Conservation (phyloP, 106 monocot species). For the Acanthochlamys bracteata region DNA sequence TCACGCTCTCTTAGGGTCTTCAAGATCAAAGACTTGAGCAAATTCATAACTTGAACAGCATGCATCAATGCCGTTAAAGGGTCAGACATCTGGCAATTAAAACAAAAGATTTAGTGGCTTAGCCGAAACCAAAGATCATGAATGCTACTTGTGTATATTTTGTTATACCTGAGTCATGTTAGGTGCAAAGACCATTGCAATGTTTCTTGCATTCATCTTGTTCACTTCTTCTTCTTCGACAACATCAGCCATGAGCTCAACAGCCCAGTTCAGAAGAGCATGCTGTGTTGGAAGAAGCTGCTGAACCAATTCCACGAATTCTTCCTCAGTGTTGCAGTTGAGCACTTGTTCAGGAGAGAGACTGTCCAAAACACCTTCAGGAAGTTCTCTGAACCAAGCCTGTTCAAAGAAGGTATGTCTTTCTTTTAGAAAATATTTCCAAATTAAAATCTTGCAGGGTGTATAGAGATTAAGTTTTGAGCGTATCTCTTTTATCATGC, state of each 20-base stretch:
- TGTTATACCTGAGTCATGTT: constrained; percentile 98
- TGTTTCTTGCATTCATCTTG: constrained; percentile 98
- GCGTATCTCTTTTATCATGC: no score
- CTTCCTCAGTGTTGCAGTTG: constrained; percentile 76
- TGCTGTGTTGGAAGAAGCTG: constrained; percentile 58
- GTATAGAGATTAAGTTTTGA: no score
- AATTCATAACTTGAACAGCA: constrained; percentile 97
- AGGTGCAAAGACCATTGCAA: constrained; percentile 97
- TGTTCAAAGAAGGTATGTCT: constrained; percentile 13
- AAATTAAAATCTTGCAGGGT: no score
- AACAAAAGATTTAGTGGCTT: no score
- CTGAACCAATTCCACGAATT: constrained; percentile 67
- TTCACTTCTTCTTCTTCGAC: constrained; percentile 81
- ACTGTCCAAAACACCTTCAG: constrained; percentile 74
- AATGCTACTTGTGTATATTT: no score
- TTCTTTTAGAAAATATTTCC: no score
- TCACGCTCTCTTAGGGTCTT: constrained; percentile 73
- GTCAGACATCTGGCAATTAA: constrained; percentile 73
- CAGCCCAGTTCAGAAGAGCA: constrained; percentile 79
- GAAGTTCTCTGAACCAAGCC: constrained; percentile 98
- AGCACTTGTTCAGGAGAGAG: constrained; percentile 90
- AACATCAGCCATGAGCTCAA: constrained; percentile 94
- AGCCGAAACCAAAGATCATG: no score
- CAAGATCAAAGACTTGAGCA: constrained; percentile 75
- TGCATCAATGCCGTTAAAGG: constrained; percentile 95